phyloP scores from a whole-genome alignment of 2,329 filamentous ascomycete species.

The Rutstroemia sp. region DNA sequence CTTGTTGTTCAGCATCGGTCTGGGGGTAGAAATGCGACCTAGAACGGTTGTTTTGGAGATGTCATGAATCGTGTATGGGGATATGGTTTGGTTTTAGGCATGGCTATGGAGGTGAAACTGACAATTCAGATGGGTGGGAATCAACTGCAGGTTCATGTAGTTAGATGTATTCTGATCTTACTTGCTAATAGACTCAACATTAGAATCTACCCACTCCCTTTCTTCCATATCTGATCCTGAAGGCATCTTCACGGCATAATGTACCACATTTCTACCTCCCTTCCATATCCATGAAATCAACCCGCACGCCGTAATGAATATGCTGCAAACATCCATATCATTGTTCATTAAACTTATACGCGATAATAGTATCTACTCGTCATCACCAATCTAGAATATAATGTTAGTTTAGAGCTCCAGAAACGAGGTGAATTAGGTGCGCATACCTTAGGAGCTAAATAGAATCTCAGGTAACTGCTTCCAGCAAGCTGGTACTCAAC shows the following conservation, averaged over 20 bases:
- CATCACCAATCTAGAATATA: conserved; percentile 56
- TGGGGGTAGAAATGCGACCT: too few species aligned
- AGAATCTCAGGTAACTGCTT: conserved; percentile 90
- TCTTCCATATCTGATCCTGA: background rate
- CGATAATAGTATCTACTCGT: conserved; percentile 40
- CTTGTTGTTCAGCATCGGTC: too few species aligned
- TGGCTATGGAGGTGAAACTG: too few species aligned
- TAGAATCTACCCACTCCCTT: background rate
- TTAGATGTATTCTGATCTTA: background rate
- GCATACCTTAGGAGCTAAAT: conserved; percentile 88
- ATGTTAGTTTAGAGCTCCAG: conserved; percentile 12
- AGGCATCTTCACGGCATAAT: conserved; percentile 5
- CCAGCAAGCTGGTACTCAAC: conserved; percentile 82
- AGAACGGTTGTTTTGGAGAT: too few species aligned
- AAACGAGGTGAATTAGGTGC: background rate
- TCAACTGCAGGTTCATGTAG: too few species aligned
- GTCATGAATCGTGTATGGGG: too few species aligned
- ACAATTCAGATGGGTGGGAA: too few species aligned
- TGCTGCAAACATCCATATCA: conserved; percentile 23
- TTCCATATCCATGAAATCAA: conserved; percentile 28
- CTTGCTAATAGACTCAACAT: background rate
- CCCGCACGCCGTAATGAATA: conserved; percentile 26
- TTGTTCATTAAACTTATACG: conserved; percentile 21
- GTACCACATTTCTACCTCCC: background rate
- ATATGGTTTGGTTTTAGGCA: too few species aligned